Conservation (phyloP, 768 basidiomycete species). For the Auricularia sp. region DNA sequence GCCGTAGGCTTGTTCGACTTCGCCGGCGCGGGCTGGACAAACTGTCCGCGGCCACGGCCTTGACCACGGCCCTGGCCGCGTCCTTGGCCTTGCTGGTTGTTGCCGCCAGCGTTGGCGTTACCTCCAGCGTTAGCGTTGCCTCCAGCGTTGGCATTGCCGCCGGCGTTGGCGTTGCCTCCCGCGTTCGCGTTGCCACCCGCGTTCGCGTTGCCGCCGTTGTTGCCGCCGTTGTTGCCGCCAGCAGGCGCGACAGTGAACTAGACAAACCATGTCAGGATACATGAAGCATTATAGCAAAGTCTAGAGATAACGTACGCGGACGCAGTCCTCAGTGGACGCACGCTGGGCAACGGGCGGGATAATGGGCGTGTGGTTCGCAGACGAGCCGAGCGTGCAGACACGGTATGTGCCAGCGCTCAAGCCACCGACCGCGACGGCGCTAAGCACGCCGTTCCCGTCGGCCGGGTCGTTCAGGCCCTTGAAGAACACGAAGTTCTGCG, state of each 20-base stretch:
- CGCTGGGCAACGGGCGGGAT: slow-evolving; percentile 53
- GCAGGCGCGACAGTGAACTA: not conserved
- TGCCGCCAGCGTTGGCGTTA: too few relatives aligned
- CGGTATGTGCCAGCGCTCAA: slow-evolving; percentile 51
- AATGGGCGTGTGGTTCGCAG: slow-evolving; percentile 49
- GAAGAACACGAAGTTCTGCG: slow-evolving; percentile 52
- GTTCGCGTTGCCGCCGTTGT: not conserved
- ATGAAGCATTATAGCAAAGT: not conserved
- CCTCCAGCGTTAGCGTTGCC: too few relatives aligned
- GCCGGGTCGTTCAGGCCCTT: slow-evolving; percentile 15
- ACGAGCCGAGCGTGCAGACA: slow-evolving; percentile 45
- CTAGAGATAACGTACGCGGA: slow-evolving; percentile 26
- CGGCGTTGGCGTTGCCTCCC: not conserved
- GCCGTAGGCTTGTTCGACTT: too few relatives aligned
- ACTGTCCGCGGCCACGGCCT: too few relatives aligned
- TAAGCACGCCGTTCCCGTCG: slow-evolving; percentile 31
- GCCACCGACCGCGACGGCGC: slow-evolving; percentile 42
- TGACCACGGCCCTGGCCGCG: too few relatives aligned
- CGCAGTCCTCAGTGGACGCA: slow-evolving; percentile 46
- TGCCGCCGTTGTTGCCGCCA: not conserved
- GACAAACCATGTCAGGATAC: not conserved
- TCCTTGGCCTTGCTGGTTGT: too few relatives aligned
- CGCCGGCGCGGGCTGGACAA: too few relatives aligned
- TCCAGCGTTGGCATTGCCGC: too few relatives aligned
- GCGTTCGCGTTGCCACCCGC: not conserved